Conservation (phyloP, 148 eudicot genomes). For the Hydrangea macrophylla region DNA sequence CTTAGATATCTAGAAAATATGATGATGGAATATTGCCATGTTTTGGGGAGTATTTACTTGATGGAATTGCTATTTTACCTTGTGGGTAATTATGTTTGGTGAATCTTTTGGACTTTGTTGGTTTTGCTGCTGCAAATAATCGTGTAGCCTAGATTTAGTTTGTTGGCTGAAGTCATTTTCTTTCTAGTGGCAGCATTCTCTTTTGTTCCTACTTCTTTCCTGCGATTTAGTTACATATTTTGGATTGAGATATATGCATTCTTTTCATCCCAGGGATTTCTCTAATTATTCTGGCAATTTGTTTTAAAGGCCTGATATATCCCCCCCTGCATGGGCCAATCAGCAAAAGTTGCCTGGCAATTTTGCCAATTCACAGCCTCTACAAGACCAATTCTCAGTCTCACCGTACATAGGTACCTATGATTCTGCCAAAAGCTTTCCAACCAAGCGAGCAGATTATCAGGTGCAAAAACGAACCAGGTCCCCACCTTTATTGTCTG, state of each 20-base stretch:
- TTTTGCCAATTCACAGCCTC: slow-evolving; percentile 20
- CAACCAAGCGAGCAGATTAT: slow-evolving; percentile 21
- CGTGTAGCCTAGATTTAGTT: neutral
- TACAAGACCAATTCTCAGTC: slow-evolving; percentile 14
- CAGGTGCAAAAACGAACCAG: slow-evolving; percentile 27
- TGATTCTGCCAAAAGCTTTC: slow-evolving; percentile 17
- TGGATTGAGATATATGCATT: neutral
- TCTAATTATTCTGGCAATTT: slow-evolving; percentile 14
- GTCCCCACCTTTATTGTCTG: slow-evolving; percentile 23
- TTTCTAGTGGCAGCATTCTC: neutral
- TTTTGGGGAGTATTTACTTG: neutral
- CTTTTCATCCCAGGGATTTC: neutral
- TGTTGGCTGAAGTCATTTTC: neutral
- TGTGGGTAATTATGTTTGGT: neutral
- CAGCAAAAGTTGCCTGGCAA: slow-evolving; percentile 16
- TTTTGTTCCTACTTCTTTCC: neutral
- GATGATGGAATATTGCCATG: neutral
- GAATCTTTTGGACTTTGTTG: neutral
- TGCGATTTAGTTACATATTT: neutral
- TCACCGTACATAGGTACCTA: slow-evolving; percentile 1
- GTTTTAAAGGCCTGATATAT: slow-evolving; percentile 22
- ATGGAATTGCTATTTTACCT: slow-evolving; percentile 1
- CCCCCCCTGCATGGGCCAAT: slow-evolving; percentile 23
- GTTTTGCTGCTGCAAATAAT: neutral
- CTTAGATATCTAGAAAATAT: neutral